Evolutionary conservation across 176 grass and related monocot species (phyloP), one percentile per base, ranked within the genome.

Genomic region (Ampelocalamus luodianensis): DNA sequence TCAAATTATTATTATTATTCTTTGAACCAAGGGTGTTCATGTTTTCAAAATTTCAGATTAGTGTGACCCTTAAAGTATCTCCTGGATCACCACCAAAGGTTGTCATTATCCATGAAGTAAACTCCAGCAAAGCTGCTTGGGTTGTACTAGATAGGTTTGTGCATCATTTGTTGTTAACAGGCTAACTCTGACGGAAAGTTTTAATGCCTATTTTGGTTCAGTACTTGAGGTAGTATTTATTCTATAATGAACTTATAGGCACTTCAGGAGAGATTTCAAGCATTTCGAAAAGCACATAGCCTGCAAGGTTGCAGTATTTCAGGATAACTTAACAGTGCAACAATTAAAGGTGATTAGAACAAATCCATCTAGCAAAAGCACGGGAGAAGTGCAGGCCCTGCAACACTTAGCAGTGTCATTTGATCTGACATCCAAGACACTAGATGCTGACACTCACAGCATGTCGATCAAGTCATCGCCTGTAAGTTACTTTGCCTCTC

Each of bases 121-220:
- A 87, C 77, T 76, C 77, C 76, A 92, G 81, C 88, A 92, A 90
- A 80, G 86, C 87, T 71, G 65, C 89, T 56, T 94, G 89, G 89
- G 81, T 92, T 82, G 71, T 94, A 81, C 34, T 92, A 53, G 92
- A 94, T 66, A 91, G 92, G 92, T 94, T 68, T 26, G 18, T 79
- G 69, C 42, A 42, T 59, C 8, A 79, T 87, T 62, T 87, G 6
- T 48, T 65, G 24, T 23, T 67, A 5, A 56, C 2, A 68, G 23
- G 67, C 13, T 74, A 79, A n/a, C 32, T 14, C 49, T 79, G 50
- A 68, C 3, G 1, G 12, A 17, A 76, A 53, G 17, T 70, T 37
- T 46, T 74, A 26, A 34, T 76, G n/a, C 44, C 3, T 71, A 20
- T 65, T 34, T 72, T 59, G 32, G 72, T 86, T 54, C 4, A 22